A percentile compares a stretch with the other conserved stretches of the same genome.
Evolutionary conservation across 2,329 filamentous ascomycete species (phyloP).

Genomic region (Biscogniauxia sp.): DNA sequence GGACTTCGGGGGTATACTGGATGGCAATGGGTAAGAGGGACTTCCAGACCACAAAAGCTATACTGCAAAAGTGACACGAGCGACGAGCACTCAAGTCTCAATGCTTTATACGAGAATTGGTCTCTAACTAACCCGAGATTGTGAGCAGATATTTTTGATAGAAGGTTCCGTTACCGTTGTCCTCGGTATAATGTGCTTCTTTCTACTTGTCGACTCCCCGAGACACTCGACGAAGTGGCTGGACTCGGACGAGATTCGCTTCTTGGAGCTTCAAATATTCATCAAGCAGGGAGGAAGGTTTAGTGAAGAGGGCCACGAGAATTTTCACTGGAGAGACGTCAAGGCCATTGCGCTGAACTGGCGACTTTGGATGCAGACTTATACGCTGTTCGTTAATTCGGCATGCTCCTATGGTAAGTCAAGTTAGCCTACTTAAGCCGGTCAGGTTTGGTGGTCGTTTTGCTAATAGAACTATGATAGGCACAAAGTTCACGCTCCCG

Average conservation of each 20-base stretch:
- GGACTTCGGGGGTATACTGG: conserved; percentile 41
- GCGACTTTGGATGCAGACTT: not conserved
- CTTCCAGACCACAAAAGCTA: not conserved
- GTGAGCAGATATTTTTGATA: conserved; percentile 47
- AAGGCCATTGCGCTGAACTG: not conserved
- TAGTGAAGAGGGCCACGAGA: not conserved
- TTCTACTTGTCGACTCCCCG: conserved; percentile 46
- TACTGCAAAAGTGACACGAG: not conserved
- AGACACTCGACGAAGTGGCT: conserved; percentile 40
- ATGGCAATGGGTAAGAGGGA: conserved; percentile 42
- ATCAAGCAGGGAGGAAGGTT: conserved; percentile 5
- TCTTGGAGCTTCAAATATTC: conserved; percentile 34
- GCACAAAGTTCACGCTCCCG: conserved; percentile 29
- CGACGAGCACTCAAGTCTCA: no score
- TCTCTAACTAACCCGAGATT: not conserved
- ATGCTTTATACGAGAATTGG: not conserved
- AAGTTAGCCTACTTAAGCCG: not conserved
- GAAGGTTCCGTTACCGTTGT: conserved; percentile 45
- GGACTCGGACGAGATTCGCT: conserved; percentile 38
- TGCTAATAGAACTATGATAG: conserved; percentile 9
- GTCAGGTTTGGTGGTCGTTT: not conserved
- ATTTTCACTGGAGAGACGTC: conserved; percentile 1
- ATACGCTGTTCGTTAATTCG: not conserved
- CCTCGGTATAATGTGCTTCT: conserved; percentile 40
- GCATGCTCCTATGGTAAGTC: conserved; percentile 15